These are phyloP conservation scores for Tolypocladium ovalisporum DNA, from an alignment of 2,329 filamentous ascomycete genomes.

Conservation along the genomic window DNA sequence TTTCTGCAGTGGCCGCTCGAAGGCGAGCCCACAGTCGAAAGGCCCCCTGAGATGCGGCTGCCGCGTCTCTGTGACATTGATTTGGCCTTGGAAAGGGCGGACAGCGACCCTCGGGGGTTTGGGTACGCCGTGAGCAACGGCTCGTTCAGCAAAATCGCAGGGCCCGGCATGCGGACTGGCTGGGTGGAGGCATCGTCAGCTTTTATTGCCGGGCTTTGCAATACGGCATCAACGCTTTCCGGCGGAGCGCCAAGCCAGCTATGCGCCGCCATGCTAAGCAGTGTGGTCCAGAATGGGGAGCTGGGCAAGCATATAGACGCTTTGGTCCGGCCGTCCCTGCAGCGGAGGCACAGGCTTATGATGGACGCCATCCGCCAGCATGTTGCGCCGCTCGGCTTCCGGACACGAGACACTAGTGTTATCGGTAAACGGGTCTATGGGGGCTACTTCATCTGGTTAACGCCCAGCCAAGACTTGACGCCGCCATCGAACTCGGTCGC, in stretches of 20 bases:
- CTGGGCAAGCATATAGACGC: constrained; percentile 32
- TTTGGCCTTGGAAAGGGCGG: constrained; percentile 45
- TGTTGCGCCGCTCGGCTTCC: constrained; percentile 52
- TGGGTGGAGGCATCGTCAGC: constrained; percentile 66
- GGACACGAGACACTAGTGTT: constrained; percentile 24
- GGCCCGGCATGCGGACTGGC: constrained; percentile 73
- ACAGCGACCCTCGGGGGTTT: constrained; percentile 40
- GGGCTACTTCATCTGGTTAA: constrained; percentile 80
- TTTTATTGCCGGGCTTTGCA: constrained; percentile 38
- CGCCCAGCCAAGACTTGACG: constrained; percentile 36
- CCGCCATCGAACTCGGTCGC: constrained; percentile 44
- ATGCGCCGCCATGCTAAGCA: constrained; percentile 38
- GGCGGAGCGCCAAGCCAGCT: constrained; percentile 49
- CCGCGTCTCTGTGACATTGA: constrained; percentile 76
- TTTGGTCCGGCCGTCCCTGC: constrained; percentile 32
- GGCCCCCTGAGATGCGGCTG: constrained; percentile 37
- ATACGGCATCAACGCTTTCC: constrained; percentile 41
- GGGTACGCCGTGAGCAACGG: constrained; percentile 80
- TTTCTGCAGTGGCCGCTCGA: constrained; percentile 66
- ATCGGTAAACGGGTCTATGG: constrained; percentile 46
- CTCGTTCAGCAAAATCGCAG: constrained; percentile 80
- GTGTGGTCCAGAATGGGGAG: constrained; percentile 32
- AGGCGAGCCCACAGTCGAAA: constrained; percentile 17
- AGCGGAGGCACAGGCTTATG: constrained; percentile 37
- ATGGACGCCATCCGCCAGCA: constrained; percentile 46